These are phyloP conservation scores for Cryptosporidium viatorum DNA, from an alignment of 169 alveolate species.

Conservation along the genomic window DNA sequence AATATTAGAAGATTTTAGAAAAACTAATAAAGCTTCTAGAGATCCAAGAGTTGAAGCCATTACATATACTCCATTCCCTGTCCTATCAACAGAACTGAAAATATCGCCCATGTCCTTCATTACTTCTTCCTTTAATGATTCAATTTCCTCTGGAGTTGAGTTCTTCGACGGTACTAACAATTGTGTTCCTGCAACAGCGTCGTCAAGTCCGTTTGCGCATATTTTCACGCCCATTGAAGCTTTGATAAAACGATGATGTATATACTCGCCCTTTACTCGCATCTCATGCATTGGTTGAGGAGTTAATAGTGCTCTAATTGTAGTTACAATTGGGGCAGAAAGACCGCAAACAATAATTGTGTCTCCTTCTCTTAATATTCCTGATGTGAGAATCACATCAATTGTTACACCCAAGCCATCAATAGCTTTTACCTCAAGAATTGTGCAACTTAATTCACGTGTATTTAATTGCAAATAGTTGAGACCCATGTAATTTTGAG, in stretches of 20 bases:
- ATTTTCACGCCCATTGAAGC: slow-evolving; percentile 97
- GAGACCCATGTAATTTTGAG: slow-evolving; percentile 90
- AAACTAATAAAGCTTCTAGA: slow-evolving; percentile 97
- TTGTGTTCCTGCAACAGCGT: slow-evolving; percentile 97
- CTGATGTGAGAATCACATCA: slow-evolving; percentile 98
- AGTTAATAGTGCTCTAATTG: slow-evolving; percentile 96
- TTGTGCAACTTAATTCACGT: slow-evolving; percentile 94
- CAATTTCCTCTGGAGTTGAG: slow-evolving; percentile 77
- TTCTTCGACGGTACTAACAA: slow-evolving; percentile 86
- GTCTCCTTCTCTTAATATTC: slow-evolving; percentile 94
- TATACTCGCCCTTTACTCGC: slow-evolving; percentile 98
- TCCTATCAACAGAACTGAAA: slow-evolving; percentile 91
- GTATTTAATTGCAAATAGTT: slow-evolving; percentile 85
- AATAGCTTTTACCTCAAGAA: slow-evolving; percentile 95
- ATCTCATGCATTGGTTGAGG: slow-evolving; percentile 99
- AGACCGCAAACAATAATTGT: slow-evolving; percentile 96
- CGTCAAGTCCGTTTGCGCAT: slow-evolving; percentile 96
- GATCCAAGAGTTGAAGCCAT: slow-evolving; percentile 99
- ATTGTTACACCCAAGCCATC: slow-evolving; percentile 99
- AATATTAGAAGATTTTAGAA: slow-evolving; percentile 92
- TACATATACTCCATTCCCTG: slow-evolving; percentile 97
- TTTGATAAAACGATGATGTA: slow-evolving; percentile 90
- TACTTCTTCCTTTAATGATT: slow-evolving; percentile 89
- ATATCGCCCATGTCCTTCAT: slow-evolving; percentile 92
- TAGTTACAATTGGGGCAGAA: slow-evolving; percentile 96